Conservation (phyloP, 345 rosid species). For the Mallotus nudiflorus region DNA sequence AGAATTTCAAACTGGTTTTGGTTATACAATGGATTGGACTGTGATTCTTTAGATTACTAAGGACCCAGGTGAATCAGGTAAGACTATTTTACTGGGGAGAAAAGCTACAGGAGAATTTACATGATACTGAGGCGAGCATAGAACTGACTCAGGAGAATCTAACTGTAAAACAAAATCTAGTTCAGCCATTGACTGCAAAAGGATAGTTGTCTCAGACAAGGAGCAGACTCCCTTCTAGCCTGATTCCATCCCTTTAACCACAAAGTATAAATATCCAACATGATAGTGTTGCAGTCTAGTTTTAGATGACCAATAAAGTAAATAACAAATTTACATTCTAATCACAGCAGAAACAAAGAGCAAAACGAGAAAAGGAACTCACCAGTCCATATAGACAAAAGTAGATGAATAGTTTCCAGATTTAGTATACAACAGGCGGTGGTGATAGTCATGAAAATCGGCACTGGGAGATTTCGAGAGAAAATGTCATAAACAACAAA, state of each 20-base stretch:
- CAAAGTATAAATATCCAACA: background rate
- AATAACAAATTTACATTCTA: background rate
- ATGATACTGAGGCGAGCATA: background rate
- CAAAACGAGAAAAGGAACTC: slow-evolving; percentile 24
- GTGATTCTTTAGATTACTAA: background rate
- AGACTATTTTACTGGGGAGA: background rate
- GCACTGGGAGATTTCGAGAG: slow-evolving; percentile 51
- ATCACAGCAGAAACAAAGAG: background rate
- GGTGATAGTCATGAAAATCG: slow-evolving; percentile 98
- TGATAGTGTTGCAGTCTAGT: background rate
- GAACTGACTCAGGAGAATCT: background rate
- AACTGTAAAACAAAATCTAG: background rate
- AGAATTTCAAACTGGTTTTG: background rate
- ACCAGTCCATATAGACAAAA: slow-evolving; percentile 97
- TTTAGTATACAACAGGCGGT: slow-evolving; percentile 90
- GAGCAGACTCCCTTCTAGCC: background rate
- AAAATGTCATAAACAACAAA: slow-evolving; percentile 13
- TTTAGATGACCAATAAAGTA: background rate
- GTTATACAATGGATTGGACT: background rate
- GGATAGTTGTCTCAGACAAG: background rate
- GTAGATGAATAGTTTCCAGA: slow-evolving; percentile 97
- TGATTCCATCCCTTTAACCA: slow-evolving; percentile 5
- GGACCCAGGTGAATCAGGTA: background rate
- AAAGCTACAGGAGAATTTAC: background rate
- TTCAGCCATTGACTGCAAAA: background rate